Evolutionary conservation across 352 stramenopile genomes (phyloP), one percentile per base, ranked within the genome.

Genomic region (Globisporangium cystogenes): DNA sequence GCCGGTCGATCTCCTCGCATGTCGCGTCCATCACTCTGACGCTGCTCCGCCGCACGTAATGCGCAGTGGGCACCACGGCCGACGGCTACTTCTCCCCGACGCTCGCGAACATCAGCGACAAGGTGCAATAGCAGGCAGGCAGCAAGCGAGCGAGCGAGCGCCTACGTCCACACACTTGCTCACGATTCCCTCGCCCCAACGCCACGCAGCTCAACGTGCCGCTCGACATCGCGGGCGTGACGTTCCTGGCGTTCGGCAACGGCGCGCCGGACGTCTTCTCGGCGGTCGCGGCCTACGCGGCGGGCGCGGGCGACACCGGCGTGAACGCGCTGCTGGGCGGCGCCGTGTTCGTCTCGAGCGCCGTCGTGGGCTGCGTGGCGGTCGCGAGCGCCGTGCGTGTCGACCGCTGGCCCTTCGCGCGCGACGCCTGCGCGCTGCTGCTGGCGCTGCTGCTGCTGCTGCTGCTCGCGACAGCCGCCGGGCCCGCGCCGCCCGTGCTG

Each of bases 81-180:
- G 96, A 99, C 46, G 95, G 96, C 43, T 99, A 98, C 70, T 99
- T 99, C 69, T 98, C 83, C 0, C 95, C 96, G 0, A 96, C 88
- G 16, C 79, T 99, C 14, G 96, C 97, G 54, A 97, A 86, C 78
- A 96, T 99, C 53, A 98, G 87, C 37, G 74, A 97, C 36, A 93
- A 97, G 69, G 75, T 93, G 43, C 26, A n/a, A n/a, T n/a, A n/a
- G n/a, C n/a, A n/a, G n/a, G n/a, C n/a, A n/a, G n/a, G n/a, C n/a
- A n/a, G n/a, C n/a, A n/a, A n/a, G n/a, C n/a, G n/a, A n/a, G n/a
- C n/a, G n/a, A n/a, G n/a, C n/a, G n/a, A n/a, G n/a, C n/a, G n/a
- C n/a, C n/a, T n/a, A n/a, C n/a, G n/a, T n/a, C n/a, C n/a, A n/a
- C n/a, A n/a, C n/a, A n/a, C n/a, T n/a, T n/a, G n/a, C n/a, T n/a